Conservation (phyloP, 129 eudicot species). For the Ambrosia trifida region DNA sequence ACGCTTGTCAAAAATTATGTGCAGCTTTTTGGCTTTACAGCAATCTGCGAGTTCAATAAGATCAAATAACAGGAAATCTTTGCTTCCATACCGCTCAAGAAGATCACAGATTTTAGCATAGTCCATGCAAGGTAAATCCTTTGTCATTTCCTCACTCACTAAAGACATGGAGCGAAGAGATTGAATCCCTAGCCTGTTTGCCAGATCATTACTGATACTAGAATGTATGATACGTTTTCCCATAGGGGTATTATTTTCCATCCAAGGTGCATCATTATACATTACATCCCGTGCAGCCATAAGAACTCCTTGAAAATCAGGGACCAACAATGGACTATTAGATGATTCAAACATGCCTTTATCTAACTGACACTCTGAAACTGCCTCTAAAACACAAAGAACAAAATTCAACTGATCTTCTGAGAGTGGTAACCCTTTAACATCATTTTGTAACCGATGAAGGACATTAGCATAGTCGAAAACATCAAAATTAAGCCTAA, state of each 20-base stretch:
- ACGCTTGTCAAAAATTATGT: slow-evolving; percentile 87
- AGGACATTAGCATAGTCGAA: slow-evolving; percentile 69
- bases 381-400: slow-evolving; percentile 78
- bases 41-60: slow-evolving; percentile 96
- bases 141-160: slow-evolving; percentile 92
- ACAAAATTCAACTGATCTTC: slow-evolving; percentile 85
- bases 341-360: slow-evolving; percentile 53
- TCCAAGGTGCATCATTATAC: slow-evolving; percentile 97
- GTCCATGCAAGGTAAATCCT: slow-evolving; percentile 94
- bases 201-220: slow-evolving; percentile 75
- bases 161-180: slow-evolving; percentile 85
- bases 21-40: slow-evolving; percentile 88
- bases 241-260: slow-evolving; percentile 61
- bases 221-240: slow-evolving; percentile 78
- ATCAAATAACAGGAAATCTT: slow-evolving; percentile 79
- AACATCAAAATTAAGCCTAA: slow-evolving; percentile 68
- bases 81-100: slow-evolving; percentile 58
- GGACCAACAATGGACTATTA: slow-evolving; percentile 53
- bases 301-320: slow-evolving; percentile 84
- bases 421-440: slow-evolving; percentile 64
- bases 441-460: slow-evolving; percentile 62
- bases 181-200: slow-evolving; percentile 78
- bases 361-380: slow-evolving; percentile 67
- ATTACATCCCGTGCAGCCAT: slow-evolving; percentile 65
- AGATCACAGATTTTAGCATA: slow-evolving; percentile 73